Base-by-base conservation (phyloP, 1,284 basidiomycete genomes). In the Hortiboletus rubellus region DNA sequence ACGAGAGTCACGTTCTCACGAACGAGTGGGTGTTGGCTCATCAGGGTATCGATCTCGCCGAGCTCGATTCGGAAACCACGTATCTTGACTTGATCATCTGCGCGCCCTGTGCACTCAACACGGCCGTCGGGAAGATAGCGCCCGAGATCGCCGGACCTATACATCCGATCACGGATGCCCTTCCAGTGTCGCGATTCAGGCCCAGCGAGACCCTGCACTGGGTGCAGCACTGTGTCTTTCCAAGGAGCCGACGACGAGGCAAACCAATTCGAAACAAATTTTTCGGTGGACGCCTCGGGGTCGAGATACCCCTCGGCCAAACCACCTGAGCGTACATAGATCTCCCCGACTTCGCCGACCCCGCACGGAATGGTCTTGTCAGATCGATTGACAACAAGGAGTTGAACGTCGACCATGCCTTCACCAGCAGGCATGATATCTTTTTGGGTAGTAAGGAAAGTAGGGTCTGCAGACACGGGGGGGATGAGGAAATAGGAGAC, bases 21-120 rank as follows among this genome's bases (percentile, higher is more conserved):
- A 3, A 99, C 88, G 22, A 94, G 84, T 7, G 94, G 91, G 73
- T 99, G 96, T 67, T 95, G 89, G 65, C 91, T 94, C 41, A 99
- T 85, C 76, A 98, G 89, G 1, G 94, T 98, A 73, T 99, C 97
- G 64, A 99, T 98, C 76, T 99, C 97, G 18, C 96, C 96, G 7
- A 99, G 83, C 76, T 99, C 97, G 71, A 99, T 99, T 37, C 97
- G 84, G 87, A 99, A 99, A 8, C 97, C 97, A 60, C 97, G 92
- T 73, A 99, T 99, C 80, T 99, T 99, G 77, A 99, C 94, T 74
- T 99, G 97, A 72, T 99, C 97, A 72, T 99, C 97, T 6, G 96
- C 96, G 49, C 97, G 87, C 11, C 97, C 97, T 0, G 94, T 96
- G 75, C 97, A 99, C 73, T 99, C 97, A 17, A 99, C 97, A 41